Evolutionary conservation across 2,329 filamentous ascomycete species (phyloP), one percentile per base, ranked within the genome.

Genomic region (Ophiocordyceps australis): DNA sequence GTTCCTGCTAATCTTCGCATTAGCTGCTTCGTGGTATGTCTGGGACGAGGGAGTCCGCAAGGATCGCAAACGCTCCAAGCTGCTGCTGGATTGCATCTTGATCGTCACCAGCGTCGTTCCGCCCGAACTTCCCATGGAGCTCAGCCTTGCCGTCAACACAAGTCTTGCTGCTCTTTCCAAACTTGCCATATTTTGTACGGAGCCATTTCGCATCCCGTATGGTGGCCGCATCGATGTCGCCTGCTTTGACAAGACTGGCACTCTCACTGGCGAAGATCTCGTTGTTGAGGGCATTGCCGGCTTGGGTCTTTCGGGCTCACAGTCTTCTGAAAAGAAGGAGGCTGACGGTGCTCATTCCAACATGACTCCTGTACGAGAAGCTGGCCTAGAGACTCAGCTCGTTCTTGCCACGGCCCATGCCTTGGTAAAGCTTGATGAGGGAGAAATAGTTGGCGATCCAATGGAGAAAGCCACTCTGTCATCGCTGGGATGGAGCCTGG

Each of bases 211-310:
- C 29, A 98, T 98, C 41, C 91, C 91, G 1, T 95, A 79, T 40
- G 91, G 85, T 37, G 89, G 89, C 17, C 80, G 89, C 35, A 79
- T 98, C 31, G 91, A 98, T 48, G 67, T 98, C 28, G 85, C 89
- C 34, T 98, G 89, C 57, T 98, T 98, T 38, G 89, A 98, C 54
- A 98, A 98, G 62, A 98, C 89, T 9, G 89, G 89, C 37, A 98
- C 89, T 2, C 55, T 98, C 31, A 98, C 89, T 20, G 89, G 89
- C 25, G 89, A 98, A 47, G 86, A 98, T 45, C 62, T 98, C 22
- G 83, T 98, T 9, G 89, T 98, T 13, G 86, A 98, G 46, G 89
- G 89, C 42, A 86, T 98, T 47, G 89, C 89, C 32, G 89, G 89
- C 11, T 65, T 95, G 16, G 74, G 70, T 9, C 63, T 94, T 16